Evolutionary conservation across 768 basidiomycete genomes (phyloP).

Genomic region (Amanita rimosa): DNA sequence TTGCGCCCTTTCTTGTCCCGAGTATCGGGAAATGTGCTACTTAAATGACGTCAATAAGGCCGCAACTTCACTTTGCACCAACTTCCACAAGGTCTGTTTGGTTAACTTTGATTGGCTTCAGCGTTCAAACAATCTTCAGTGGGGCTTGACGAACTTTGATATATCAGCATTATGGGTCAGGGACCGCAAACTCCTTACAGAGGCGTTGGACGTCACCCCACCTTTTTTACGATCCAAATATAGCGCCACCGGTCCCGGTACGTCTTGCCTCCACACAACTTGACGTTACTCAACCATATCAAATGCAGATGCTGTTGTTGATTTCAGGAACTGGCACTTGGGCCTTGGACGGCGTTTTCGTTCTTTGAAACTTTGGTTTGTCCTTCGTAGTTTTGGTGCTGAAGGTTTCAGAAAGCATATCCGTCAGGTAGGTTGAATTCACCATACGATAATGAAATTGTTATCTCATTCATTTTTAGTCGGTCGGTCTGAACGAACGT

Average conservation of each 20-base stretch:
- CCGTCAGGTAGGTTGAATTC: conserved; percentile 33
- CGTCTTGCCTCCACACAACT: background rate
- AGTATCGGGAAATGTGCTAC: conserved; percentile 49
- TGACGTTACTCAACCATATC: background rate
- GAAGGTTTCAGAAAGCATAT: conserved; percentile 54
- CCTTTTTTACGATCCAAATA: conserved; percentile 73
- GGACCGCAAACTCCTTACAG: conserved; percentile 57
- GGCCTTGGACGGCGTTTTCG: conserved; percentile 82
- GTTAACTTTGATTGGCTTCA: background rate
- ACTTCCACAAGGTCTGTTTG: conserved; percentile 72
- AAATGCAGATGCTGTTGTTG: conserved; percentile 61
- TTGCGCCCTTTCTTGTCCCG: conserved; percentile 69
- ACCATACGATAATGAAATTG: background rate
- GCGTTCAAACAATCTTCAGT: conserved; percentile 26
- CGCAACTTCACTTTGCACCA: conserved; percentile 75
- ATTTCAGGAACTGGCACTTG: conserved; percentile 83
- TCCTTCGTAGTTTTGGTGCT: conserved; percentile 72
- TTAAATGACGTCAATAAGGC: conserved; percentile 66
- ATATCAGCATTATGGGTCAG: conserved; percentile 74
- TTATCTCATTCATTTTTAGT: conserved; percentile 26
- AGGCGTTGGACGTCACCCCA: conserved; percentile 81
- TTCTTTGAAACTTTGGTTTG: conserved; percentile 88
- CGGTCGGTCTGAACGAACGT: conserved; percentile 44
- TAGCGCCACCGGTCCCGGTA: conserved; percentile 41
- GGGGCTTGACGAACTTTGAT: conserved; percentile 88